These are phyloP conservation scores for Calonectria henricotiae DNA, from an alignment of 2,329 filamentous ascomycete species.

Conservation along the genomic window DNA sequence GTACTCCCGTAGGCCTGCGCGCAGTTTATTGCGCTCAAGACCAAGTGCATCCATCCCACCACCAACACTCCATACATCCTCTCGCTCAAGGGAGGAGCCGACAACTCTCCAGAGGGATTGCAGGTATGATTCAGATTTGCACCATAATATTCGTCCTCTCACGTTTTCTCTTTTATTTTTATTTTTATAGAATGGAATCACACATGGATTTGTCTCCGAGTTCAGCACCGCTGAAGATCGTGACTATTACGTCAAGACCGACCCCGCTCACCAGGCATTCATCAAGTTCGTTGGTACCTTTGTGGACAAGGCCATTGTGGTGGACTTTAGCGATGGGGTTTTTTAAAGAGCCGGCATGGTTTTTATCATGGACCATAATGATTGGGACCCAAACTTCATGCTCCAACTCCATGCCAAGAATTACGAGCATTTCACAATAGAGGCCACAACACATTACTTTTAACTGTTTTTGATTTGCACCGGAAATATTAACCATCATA, in stretches of 20 bases:
- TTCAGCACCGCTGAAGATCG: slow-evolving; percentile 77
- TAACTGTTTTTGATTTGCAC: background rate
- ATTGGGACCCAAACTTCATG: no score
- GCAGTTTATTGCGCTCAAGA: slow-evolving; percentile 66
- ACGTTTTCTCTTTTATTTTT: no score
- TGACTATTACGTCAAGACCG: slow-evolving; percentile 78
- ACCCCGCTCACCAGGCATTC: slow-evolving; percentile 77
- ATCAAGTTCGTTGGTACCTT: slow-evolving; percentile 66
- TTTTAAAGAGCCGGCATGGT: no score
- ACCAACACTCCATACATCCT: slow-evolving; percentile 75
- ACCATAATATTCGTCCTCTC: background rate
- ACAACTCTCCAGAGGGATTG: slow-evolving; percentile 75
- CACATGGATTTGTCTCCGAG: slow-evolving; percentile 80
- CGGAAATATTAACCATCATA: slow-evolving; percentile 7
- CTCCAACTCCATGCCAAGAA: no score
- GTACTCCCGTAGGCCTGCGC: slow-evolving; percentile 52
- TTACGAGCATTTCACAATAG: background rate
- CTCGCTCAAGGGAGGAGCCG: slow-evolving; percentile 71
- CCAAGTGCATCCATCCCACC: slow-evolving; percentile 75
- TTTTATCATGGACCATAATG: no score
- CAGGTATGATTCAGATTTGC: slow-evolving; percentile 63
- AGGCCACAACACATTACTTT: background rate
- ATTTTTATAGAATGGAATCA: slow-evolving; percentile 71
- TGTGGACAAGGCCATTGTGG: slow-evolving; percentile 70
- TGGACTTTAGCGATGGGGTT: slow-evolving; percentile 73